Conservation (phyloP, 2,329 filamentous ascomycete genomes). For the Lecanicillium sp. region DNA sequence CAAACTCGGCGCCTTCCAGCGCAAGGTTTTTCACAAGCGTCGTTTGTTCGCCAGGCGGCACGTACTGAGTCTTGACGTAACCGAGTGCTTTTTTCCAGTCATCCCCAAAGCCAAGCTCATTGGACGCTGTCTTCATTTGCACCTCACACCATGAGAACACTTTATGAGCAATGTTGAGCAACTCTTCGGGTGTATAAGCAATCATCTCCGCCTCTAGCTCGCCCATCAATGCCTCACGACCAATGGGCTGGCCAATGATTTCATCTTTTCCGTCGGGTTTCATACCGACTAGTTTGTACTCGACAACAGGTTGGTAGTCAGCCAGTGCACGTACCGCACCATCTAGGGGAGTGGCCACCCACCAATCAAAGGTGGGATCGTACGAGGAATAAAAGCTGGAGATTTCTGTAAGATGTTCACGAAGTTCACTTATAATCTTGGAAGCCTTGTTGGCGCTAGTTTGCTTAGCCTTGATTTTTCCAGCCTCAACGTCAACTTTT, state of each 20-base stretch:
- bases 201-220: constrained; percentile 50
- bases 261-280: constrained; percentile 32
- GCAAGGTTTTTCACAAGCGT: constrained; percentile 43
- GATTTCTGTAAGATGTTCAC: constrained; percentile 34
- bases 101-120: constrained; percentile 35
- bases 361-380: constrained; percentile 50
- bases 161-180: constrained; percentile 39
- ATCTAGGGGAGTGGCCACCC: constrained; percentile 38
- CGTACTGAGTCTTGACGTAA: constrained; percentile 45
- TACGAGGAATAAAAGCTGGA: constrained; percentile 44
- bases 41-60: constrained; percentile 44
- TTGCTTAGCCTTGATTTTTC: constrained; percentile 26
- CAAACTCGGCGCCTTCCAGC: constrained; percentile 42
- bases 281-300: constrained; percentile 35
- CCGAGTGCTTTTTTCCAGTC: constrained; percentile 47
- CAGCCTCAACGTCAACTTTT: constrained; percentile 23
- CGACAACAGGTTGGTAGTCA: constrained; percentile 27
- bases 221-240: constrained; percentile 37
- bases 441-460: constrained; percentile 38
- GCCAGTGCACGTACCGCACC: constrained; percentile 27
- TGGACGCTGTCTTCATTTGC: constrained; percentile 44
- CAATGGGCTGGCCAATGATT: constrained; percentile 50
- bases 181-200: constrained; percentile 47
- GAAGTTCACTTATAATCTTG: constrained; percentile 31
- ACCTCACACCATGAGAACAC: constrained; percentile 47